Conservation (phyloP, 192 early-diverging fungal genomes). For the Coemansia sp. region DNA sequence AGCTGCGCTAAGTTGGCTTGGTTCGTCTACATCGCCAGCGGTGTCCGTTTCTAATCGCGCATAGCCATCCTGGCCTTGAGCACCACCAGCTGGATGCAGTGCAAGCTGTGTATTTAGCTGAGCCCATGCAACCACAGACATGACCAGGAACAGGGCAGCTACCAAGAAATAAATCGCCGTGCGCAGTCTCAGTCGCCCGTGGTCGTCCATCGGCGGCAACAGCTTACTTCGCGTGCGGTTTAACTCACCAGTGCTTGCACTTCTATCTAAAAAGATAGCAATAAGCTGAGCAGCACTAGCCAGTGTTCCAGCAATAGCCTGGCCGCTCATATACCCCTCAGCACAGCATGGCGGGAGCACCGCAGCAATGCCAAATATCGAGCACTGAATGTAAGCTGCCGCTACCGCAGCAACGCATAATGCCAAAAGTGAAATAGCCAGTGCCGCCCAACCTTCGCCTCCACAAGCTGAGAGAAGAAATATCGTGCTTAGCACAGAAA, state of each 20-base stretch:
- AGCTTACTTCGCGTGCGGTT: background rate
- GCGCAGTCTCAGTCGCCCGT: conserved; percentile 18
- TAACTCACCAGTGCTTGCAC: background rate
- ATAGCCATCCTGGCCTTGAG: background rate
- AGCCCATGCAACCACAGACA: conserved; percentile 33
- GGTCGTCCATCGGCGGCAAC: background rate
- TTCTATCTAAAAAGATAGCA: conserved; percentile 29
- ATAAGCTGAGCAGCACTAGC: conserved; percentile 67
- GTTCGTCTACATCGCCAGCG: background rate
- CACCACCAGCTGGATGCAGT: background rate
- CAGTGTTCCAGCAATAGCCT: conserved; percentile 67
- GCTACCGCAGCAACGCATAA: conserved; percentile 59
- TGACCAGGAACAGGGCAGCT: conserved; percentile 33
- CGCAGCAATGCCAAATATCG: conserved; percentile 69
- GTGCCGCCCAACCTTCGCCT: conserved; percentile 34
- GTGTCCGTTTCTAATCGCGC: background rate
- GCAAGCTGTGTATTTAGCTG: conserved; percentile 28
- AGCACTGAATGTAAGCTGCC: conserved; percentile 70
- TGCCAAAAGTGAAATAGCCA: conserved; percentile 57
- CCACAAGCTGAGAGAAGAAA: conserved; percentile 62
- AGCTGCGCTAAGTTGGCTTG: background rate
- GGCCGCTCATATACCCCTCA: conserved; percentile 73
- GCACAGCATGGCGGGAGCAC: conserved; percentile 65
- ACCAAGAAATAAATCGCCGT: conserved; percentile 39
- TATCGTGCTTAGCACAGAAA: conserved; percentile 55